Evolutionary conservation across 306 rosid species (phyloP), one percentile per base, ranked within the genome.

Genomic region (Malus asiatica): DNA sequence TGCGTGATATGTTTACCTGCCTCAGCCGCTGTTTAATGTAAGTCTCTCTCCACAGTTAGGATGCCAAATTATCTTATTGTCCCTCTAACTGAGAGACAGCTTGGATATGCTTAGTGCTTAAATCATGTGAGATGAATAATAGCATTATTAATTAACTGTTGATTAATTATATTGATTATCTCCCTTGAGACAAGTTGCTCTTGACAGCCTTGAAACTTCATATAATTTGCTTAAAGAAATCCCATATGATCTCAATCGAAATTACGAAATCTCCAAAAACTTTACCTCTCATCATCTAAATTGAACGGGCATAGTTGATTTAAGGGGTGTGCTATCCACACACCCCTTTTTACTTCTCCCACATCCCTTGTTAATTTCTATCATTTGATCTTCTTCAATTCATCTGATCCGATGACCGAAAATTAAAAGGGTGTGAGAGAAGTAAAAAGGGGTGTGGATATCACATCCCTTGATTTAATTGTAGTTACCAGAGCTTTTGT

Each of bases 161-260:
- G 55, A 22, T 79, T 22, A 22, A 57, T 57, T 22, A 57, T n/a
- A 73, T 48, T 44, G 51, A 62, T 57, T 5, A 46, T 60, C 72
- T 57, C 42, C 32, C 68, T 71, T 22, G 55, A 23, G 77, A 81
- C 84, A 81, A 30, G 20, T 30, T 58, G 72, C 78, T 82, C 80
- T 53, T 65, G 66, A 69, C 79, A 74, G 70, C 69, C 78, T 77
- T 66, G 33, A 33, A 9, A 71, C 51, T 22, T 55, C 33, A 52
- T 29, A 62, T 70, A 42, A 65, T 48, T 3, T 64, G 22, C 70
- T 70, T 22, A 4, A 15, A 40, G 13, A 10, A n/a, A 63, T 70
- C 79, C 68, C 79, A 60, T 76, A 72, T 40, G 74, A 76, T 18
- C 74, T 27, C 22, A 55, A 52, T 76, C 64, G 6, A 33, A 11